Base-by-base conservation (phyloP, 164 flowering plant genomes). In the Dillenia turbinata region DNA sequence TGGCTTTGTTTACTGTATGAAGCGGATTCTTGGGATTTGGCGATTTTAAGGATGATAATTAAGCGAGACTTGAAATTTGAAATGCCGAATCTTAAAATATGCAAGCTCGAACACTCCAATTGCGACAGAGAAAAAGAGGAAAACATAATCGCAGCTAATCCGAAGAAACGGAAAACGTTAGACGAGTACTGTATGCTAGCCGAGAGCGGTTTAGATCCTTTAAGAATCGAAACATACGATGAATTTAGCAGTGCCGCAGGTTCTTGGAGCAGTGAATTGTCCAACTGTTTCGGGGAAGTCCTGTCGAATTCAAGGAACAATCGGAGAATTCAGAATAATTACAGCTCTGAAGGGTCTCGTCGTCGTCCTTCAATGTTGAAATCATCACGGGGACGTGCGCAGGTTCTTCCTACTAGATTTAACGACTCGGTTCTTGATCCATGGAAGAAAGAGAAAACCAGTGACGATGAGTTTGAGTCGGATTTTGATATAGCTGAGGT, bases 351-450 rank as follows among this genome's bases (percentile, higher is more conserved):
- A 26, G 65, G 45, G 40, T 33, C 40, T 6, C 40, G 40, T 14
- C 45, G 33, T 55, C 77, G 68, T n/a, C 75, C 81, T 44, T 74
- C 80, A 3, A 46, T 78, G 14, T 71, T 75, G 66, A 82, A 60
- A 54, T 78, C 85, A 14, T 76, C 88, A 0, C 77, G 86, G 12
- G 86, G 87, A 3, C 80, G 89, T 0, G 60, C 73, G 44, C 83
- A 71, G 71, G 82, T 73, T 17, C 71, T 77, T 40, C 89, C 96
- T 57, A 80, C 90, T 26, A 77, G 77, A 57, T 82, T 79, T 63
- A 76, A 51, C 26, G 87, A 83, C 61, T 80, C 87, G 12, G 79
- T 83, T 61, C 57, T 77, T 49, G 77, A 74, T 56, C 59, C 69
- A 3, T 71, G 76, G 79, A 78, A 70, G 72, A 79, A 78, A 24